Evolutionary conservation across 805 yeast genomes (phyloP).

Genomic region (Yamadazyma scolyti): DNA sequence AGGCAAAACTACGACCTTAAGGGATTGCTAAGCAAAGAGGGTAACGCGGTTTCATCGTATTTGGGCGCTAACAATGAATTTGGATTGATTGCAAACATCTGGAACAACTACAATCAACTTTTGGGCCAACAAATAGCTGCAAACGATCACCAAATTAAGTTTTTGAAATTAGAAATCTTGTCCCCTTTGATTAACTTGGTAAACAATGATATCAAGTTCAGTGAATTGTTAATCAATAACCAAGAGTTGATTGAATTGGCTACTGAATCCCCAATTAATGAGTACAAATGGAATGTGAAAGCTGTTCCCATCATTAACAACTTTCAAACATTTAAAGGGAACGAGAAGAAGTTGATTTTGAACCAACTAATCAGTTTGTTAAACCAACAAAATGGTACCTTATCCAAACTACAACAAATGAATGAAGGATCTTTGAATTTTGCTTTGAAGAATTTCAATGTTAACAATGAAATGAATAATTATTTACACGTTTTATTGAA

Average conservation of each 20-base stretch:
- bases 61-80: conserved; percentile 26
- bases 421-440: conserved; percentile 67
- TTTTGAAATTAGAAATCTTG: conserved; percentile 52
- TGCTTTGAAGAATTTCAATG: conserved; percentile 46
- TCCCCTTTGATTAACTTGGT: conserved; percentile 52
- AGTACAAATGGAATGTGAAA: conserved; percentile 67
- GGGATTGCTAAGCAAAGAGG: conserved; percentile 41
- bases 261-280: conserved; percentile 26
- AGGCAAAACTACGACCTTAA: conserved; percentile 54
- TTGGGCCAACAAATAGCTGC: conserved; percentile 46
- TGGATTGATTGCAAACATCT: conserved; percentile 29
- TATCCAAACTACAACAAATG: conserved; percentile 20
- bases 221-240: conserved; percentile 49
- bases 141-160: conserved; percentile 44
- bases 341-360: conserved; percentile 53
- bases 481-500: conserved; percentile 32
- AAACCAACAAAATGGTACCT: conserved; percentile 25
- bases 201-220: conserved; percentile 51
- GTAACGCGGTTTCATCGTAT: conserved; percentile 3
- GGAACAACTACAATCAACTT: conserved; percentile 18
- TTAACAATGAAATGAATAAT: conserved; percentile 33
- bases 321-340: conserved; percentile 67
- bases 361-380: conserved; percentile 66
- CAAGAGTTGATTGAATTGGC: conserved; percentile 38
- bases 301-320: conserved; percentile 75